A percentile compares a stretch with the other conserved stretches of the same genome.
phyloP scores from a whole-genome alignment of 2,329 filamentous ascomycete genomes.

The Sordariomycetes sp. region DNA sequence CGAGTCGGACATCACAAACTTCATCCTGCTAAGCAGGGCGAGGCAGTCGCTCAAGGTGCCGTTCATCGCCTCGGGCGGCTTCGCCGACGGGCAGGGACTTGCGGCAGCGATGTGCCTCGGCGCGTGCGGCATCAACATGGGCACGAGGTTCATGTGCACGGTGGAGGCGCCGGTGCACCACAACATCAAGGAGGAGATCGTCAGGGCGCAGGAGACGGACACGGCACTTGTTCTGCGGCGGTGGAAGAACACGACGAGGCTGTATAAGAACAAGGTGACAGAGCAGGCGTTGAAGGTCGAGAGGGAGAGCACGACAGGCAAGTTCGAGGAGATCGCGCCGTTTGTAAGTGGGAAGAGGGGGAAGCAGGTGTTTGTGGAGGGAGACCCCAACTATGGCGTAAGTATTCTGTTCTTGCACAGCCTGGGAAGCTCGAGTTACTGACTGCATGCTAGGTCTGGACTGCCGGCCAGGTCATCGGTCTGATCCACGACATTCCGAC shows the following conservation, averaged over 20 bases:
- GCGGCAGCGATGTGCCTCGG: conserved; percentile 84
- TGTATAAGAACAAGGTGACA: conserved; percentile 87
- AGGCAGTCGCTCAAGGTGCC: conserved; percentile 75
- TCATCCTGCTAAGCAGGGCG: conserved; percentile 76
- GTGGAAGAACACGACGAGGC: conserved; percentile 84
- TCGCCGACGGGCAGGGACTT: conserved; percentile 87
- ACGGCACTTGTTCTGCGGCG: conserved; percentile 78
- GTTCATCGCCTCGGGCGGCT: conserved; percentile 93
- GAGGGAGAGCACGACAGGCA: conserved; percentile 67
- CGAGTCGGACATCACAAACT: conserved; percentile 81
- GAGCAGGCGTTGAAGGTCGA: conserved; percentile 74
- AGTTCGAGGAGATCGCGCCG: conserved; percentile 81
- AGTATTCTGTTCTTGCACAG: conserved; percentile 23
- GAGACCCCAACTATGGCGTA: conserved; percentile 83
- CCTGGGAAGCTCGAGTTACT: conserved; percentile 1
- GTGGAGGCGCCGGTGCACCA: conserved; percentile 84
- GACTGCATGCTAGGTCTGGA: conserved; percentile 63
- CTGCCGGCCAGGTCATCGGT: conserved; percentile 89
- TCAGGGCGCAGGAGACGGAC: conserved; percentile 78
- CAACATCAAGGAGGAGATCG: conserved; percentile 91
- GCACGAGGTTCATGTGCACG: conserved; percentile 95
- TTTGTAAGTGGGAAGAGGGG: conserved; percentile 86
- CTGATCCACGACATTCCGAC: conserved; percentile 76
- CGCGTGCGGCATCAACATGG: conserved; percentile 96
- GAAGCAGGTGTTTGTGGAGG: conserved; percentile 82